Percentiles rank a stretch among this genome's conserved stretches.
These are phyloP conservation scores for sunflower (Helianthus annuus) DNA, from an alignment of 129 eudicot genomes.

Conservation along the genomic window HanXRQr2.0-SUNRISE NC_035446.2:155873355-155873854, in stretches of 20 bases:
- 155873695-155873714: background rate
- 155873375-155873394: background rate
- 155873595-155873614: background rate
- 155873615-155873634: background rate
- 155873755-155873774: too few relatives aligned
- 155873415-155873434: background rate
- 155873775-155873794: too few relatives aligned
- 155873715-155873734: too few relatives aligned
- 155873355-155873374: background rate
- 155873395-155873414: too few relatives aligned
- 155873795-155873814: too few relatives aligned
- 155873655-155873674: background rate
- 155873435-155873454: background rate
- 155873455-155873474: background rate
- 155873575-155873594: background rate
- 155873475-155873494: conserved; percentile 22
- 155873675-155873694: background rate
- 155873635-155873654: background rate
- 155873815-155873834: too few relatives aligned
- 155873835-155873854: too few relatives aligned
- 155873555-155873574: conserved; percentile 19
- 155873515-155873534: background rate
- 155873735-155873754: too few relatives aligned
- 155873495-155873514: conserved; percentile 3
- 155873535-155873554: conserved; percentile 27